These are phyloP conservation scores for Torulaspora maleeae DNA, from an alignment of 805 yeast species.

Conservation along the genomic window DNA sequence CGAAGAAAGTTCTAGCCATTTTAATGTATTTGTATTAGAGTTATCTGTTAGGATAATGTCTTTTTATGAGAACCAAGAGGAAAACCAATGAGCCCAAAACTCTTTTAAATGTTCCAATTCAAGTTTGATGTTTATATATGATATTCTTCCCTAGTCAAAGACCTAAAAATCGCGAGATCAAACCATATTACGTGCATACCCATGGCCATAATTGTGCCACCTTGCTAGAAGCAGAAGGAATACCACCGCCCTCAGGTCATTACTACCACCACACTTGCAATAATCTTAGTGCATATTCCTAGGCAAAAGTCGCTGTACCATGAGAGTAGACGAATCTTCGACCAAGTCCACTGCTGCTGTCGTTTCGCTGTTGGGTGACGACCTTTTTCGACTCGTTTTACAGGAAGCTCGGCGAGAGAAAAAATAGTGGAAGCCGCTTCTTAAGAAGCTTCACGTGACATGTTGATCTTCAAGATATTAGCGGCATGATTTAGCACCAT, in stretches of 20 bases:
- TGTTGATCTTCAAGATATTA: background rate
- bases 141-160: background rate
- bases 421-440: slow-evolving; percentile 8
- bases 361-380: slow-evolving; percentile 5
- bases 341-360: background rate
- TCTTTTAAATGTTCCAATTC: background rate
- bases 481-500: slow-evolving; percentile 52
- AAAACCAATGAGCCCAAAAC: background rate
- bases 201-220: background rate
- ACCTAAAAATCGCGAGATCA: slow-evolving; percentile 3
- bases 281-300: background rate
- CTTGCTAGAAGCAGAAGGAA: background rate
- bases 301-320: background rate
- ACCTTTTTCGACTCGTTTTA: background rate
- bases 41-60: background rate
- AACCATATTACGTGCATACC: slow-evolving; percentile 2
- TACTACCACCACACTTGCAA: slow-evolving; percentile 1
- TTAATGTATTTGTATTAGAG: slow-evolving; percentile 14
- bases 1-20: slow-evolving; percentile 87
- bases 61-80: background rate
- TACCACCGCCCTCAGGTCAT: background rate
- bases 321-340: background rate
- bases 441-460: background rate
- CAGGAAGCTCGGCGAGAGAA: slow-evolving; percentile 5
- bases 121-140: slow-evolving; percentile 1